Base-by-base conservation (phyloP, 1,284 basidiomycete genomes). In the Cutaneotrichosporon sp. region DNA sequence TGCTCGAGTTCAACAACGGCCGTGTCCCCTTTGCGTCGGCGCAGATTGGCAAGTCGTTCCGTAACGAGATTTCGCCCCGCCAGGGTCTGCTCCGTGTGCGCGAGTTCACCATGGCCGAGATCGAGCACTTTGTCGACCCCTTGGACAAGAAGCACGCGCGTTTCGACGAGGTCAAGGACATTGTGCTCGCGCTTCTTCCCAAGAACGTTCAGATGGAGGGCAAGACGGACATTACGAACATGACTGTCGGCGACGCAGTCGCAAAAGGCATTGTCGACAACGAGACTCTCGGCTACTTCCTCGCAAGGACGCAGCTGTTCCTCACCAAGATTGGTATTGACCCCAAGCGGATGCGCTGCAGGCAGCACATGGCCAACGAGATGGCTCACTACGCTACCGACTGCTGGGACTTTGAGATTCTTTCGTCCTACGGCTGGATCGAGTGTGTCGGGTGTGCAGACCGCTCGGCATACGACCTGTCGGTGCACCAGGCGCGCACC, bases 381-480 rank as follows among this genome's bases (percentile, higher is more conserved):
- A 97, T 97, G 96, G 94, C 94, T 0, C 94, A 98, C 76, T 98
- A 98, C 74, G 94, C 94, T 53, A 84, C 90, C 27, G 94, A 98
- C 78, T 98, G 94, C 77, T 99, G 94, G 94, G 94, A 98, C 72
- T 93, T 93, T 54, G 94, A 98, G 79, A 97, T 98, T 61, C 82
- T 92, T 65, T 93, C 90, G 51, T 88, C 88, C 43, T 87, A 85
- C 64, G 94, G 94, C 47, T 98, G 96, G 96, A 94, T 91, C 57
- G 96, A 98, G 77, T 98, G 94, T 74, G 93, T 97, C 46, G 96
- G 94, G n/a, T 98, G 96, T 76, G 94, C 96, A 42, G 94, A 99
- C 76, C 86, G 96, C 51, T 90, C 90, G 10, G 96, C 96, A 26
- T 98, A 97, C 76, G 96, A 98, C 62, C 67, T 83, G 49, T 81